Conservation (phyloP, 352 stramenopile genomes). For the Phytophthora agathidicida region DNA sequence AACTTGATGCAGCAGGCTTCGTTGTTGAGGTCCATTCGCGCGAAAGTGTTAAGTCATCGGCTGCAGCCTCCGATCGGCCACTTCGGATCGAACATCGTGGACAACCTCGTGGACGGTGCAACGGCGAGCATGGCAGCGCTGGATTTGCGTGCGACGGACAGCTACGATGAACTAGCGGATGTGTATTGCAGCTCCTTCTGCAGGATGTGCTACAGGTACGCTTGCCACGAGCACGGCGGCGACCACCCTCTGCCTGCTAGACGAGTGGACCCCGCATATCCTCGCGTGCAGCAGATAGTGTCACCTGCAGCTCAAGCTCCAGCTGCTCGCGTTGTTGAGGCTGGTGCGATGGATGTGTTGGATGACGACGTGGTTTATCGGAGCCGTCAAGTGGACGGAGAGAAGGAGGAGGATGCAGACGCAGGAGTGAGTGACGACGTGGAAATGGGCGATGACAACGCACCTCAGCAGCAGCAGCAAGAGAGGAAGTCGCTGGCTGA, state of each 20-base stretch:
- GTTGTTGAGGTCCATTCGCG: constrained; percentile 15
- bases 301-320: constrained; percentile 6
- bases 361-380: constrained; percentile 22
- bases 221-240: constrained; percentile 90
- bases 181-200: constrained; percentile 90
- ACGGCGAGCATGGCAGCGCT: constrained; percentile 26
- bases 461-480: not conserved
- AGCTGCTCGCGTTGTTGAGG: constrained; percentile 2
- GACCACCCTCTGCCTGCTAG: constrained; percentile 65
- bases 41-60: constrained; percentile 22
- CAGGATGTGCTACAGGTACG: constrained; percentile 91
- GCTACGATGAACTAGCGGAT: constrained; percentile 78
- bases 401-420: not conserved
- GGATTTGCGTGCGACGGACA: constrained; percentile 51
- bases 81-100: constrained; percentile 63
- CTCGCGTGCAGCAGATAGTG: constrained; percentile 33
- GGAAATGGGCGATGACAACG: not conserved
- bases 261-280: constrained; percentile 63
- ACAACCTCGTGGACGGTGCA: constrained; percentile 18
- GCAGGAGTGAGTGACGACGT: not conserved
- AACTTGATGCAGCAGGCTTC: constrained; percentile 25
- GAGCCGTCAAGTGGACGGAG: not conserved
- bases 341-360: not conserved
- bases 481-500: constrained; percentile 8
- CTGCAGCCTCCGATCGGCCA: constrained; percentile 51